Evolutionary conservation across 2,329 filamentous ascomycete genomes (phyloP), one percentile per base, ranked within the genome.

Genomic region (Fusarium verticillioides): DNA sequence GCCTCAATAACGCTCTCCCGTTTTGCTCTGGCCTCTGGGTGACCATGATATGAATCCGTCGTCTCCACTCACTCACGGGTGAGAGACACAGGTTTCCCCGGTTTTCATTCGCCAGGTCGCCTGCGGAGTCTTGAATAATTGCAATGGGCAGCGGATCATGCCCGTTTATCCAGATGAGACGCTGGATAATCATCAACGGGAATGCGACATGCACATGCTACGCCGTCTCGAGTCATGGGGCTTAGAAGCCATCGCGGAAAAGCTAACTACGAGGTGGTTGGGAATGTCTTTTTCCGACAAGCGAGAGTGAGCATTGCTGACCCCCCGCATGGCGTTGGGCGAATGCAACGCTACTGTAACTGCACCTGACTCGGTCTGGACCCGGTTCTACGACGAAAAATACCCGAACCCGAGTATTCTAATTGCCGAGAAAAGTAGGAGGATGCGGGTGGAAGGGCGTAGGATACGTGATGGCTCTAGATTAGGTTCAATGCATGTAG

Each of bases 261-360:
- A 73, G 46, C 11, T 9, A 19, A 2, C 26, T 10, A 6, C 8
- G 36, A 34, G 42, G 59, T 39, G 65, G 66, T 43, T 23, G 40
- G 42, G 16, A 19, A 23, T 12, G 21, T 21, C 7, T 50, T 72
- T 72, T 58, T 72, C 69, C 69, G 69, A 64, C 12, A 36, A 26
- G 19, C 18, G 18, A 58, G 19, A 10, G 28, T 30, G 26, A 34
- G 19, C 42, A 21, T 54, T 44, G 64, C 64, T 28, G 69, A 70
- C 58, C 69, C 69, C 63, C 64, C 69, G 60, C 54, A 70, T 43
- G n/a, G 10, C 9, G 21, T 32, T 46, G 36, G 7, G 11, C 13
- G 23, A 44, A 32, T 42, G 21, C 34, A n/a, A 62, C 26, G 11
- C 60, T 47, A 59, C 52, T 34, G 36, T 53, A 36, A 47, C 30